These are phyloP conservation scores for Fusarium sp. DNA, from an alignment of 2,329 filamentous ascomycete species.

Conservation along the genomic window DNA sequence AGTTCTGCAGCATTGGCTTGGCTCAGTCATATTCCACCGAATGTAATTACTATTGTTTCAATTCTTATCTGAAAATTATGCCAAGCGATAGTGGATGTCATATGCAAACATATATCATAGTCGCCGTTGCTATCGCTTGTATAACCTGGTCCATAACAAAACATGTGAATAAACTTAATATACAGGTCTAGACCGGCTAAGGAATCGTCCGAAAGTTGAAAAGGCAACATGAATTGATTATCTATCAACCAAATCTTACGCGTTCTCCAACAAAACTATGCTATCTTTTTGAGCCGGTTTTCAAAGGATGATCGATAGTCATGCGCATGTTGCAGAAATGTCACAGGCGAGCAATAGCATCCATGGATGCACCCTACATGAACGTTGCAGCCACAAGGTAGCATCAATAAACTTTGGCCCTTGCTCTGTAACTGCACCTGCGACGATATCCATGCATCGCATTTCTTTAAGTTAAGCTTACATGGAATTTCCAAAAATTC, in stretches of 20 bases:
- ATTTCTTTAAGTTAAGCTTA: slow-evolving; percentile 7
- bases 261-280: neutral
- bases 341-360: slow-evolving; percentile 21
- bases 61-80: slow-evolving; percentile 2
- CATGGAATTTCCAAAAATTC: slow-evolving; percentile 4
- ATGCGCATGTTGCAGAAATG: slow-evolving; percentile 28
- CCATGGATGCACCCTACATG: slow-evolving; percentile 19
- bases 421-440: slow-evolving; percentile 36
- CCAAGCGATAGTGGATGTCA: slow-evolving; percentile 5
- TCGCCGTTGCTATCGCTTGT: neutral
- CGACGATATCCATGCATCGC: slow-evolving; percentile 12
- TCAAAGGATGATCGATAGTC: neutral
- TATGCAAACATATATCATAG: neutral
- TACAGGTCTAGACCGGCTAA: neutral
- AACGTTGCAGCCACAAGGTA: slow-evolving; percentile 16
- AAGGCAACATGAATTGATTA: neutral
- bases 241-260: neutral
- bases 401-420: slow-evolving; percentile 7
- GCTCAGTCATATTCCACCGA: neutral
- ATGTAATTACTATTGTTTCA: slow-evolving; percentile 4
- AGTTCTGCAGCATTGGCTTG: neutral
- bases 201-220: neutral
- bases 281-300: neutral
- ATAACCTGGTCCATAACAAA: slow-evolving; percentile 4
- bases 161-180: neutral